Base-by-base conservation (phyloP, 2,329 filamentous ascomycete genomes). In the Pseudopyricularia cyperi region DNA sequence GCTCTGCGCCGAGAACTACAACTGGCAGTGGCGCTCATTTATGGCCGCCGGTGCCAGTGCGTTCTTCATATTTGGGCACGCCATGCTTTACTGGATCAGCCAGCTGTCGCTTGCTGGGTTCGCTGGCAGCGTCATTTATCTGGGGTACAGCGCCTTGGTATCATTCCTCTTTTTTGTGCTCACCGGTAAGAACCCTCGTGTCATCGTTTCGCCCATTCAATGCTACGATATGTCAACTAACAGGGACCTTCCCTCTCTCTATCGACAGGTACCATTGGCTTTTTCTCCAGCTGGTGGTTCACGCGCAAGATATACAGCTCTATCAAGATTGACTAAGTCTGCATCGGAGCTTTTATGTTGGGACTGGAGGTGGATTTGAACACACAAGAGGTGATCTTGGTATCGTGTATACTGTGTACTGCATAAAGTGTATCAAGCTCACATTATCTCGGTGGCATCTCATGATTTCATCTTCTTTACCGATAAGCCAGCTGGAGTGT, bases 21-120 rank as follows among this genome's bases (percentile, higher is more conserved):
- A 95, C 66, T 98, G 93, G 93, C 93, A 97, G 62, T 98, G 93
- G 93, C 82, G 93, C 51, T 84, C 89, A 6, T 98, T 98, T 72
- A 77, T 89, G 54, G 91, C 89, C 2, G 89, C 89, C 1, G 93
- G 93, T 54, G 91, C 89, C 63, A 94, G 86, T 51, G 90, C 90
- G 1, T 79, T 80, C 14, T 98, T 97, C 65, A 89, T 98, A 46
- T 97, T 97, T 67, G 71, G 86, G 37, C 94, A 95, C 66, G 90
- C 89, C 51, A 69, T 98, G 59, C 75, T 96, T 51, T 97, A 96
- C 70, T 93, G 93, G 79, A 71, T 89, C 34, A 90, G 87, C 61
- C 89, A 91, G 66, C 75, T 97, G 54, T 89, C 85, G 60, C 84
- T 97, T 57, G 83, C 86, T 53, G 87, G 87, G 11, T 71, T 95